These are phyloP conservation scores for Entomortierella chlamydospora DNA, from an alignment of 192 early-diverging fungal species.

Conservation along the genomic window DNA sequence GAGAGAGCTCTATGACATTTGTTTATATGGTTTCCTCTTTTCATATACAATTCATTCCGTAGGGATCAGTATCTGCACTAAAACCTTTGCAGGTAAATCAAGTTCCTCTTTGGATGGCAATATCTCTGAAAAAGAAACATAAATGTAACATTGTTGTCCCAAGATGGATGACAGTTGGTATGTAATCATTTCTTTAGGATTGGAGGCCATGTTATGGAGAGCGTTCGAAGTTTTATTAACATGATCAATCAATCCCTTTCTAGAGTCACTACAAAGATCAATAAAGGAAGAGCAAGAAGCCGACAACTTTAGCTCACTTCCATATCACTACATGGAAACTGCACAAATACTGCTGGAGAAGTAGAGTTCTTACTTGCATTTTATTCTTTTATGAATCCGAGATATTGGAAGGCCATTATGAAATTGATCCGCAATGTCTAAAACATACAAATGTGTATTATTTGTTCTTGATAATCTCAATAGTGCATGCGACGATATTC, in stretches of 20 bases:
- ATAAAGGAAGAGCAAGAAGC: constrained; percentile 75
- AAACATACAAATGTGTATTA: background rate
- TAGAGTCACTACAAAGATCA: constrained; percentile 72
- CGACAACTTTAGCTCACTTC: constrained; percentile 75
- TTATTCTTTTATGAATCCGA: background rate
- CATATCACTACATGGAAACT: constrained; percentile 86
- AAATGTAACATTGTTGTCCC: constrained; percentile 86
- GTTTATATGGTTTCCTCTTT: background rate
- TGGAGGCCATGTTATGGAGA: too few species aligned
- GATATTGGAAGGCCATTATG: too few species aligned
- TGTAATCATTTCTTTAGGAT: background rate
- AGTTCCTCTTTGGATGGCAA: constrained; percentile 92
- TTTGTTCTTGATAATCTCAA: background rate
- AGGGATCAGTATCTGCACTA: constrained; percentile 84
- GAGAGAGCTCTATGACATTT: too few species aligned
- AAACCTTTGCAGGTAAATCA: constrained; percentile 78
- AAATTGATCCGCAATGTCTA: constrained; percentile 6
- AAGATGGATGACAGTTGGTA: constrained; percentile 83
- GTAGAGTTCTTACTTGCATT: too few species aligned
- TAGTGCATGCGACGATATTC: constrained; percentile 88
- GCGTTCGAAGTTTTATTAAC: too few species aligned
- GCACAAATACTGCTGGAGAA: constrained; percentile 80
- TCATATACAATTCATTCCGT: background rate
- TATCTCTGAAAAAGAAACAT: constrained; percentile 83
- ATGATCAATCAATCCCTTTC: background rate